Evolutionary conservation across 2,329 filamentous ascomycete genomes (phyloP), one percentile per base, ranked within the genome.

Genomic region (Colletotrichum sp.): DNA sequence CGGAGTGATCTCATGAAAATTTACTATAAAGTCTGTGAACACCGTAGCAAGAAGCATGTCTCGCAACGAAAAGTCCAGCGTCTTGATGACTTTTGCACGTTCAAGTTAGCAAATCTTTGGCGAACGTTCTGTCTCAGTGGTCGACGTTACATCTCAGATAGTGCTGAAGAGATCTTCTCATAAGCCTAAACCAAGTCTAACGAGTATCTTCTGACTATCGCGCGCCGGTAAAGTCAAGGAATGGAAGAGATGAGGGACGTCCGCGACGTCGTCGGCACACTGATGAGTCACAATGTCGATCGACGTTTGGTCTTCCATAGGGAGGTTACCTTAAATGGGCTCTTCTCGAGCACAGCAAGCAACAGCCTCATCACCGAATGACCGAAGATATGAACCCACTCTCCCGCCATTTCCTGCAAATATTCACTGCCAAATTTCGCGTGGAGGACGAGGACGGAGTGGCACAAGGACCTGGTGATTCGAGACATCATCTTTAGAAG

Each of bases 241-340:
- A 52, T 13, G 43, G 43, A 52, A n/a, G n/a, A n/a, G n/a, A n/a
- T n/a, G n/a, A n/a, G n/a, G n/a, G 24, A 24, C 3, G 24, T 7
- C 43, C 9, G 9, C 1, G 18, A 0, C 5, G 5, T 52, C 43
- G 13, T 21, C 0, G 10, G n/a, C 43, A 21, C n/a, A 6, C 43
- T 52, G n/a, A 13, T 7, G 43, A 21, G 43, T 4, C n/a, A 3
- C 3, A 4, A 7, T 10, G 43, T 52, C n/a, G 5, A 21, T 21
- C n/a, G 10, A 21, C 4, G n/a, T 52, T 52, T 0, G 10, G 5
- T 1, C 13, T 3, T 21, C n/a, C 3, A 13, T 0, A 13, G 43
- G 8, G 0, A n/a, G 16, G 7, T 43, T 21, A 10, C 43, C 1
- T 6, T 21, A 21, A 10, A 52, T 21, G 2, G 7, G n/a, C 9